Conservation (phyloP, 2,329 filamentous ascomycete genomes). For the Drechslerella dactyloides region DNA sequence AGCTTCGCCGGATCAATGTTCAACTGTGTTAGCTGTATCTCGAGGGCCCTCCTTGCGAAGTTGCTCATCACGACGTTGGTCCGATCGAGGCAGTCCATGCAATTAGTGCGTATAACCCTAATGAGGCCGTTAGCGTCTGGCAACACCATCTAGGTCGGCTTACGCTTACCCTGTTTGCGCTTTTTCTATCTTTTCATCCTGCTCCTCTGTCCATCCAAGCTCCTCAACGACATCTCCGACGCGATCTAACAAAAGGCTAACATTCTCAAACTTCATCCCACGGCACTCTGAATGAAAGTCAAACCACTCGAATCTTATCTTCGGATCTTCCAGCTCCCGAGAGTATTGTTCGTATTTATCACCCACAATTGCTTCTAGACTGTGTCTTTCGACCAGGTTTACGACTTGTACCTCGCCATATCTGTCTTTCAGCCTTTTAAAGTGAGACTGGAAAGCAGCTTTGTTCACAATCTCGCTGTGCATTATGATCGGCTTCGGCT, state of each 20-base stretch:
- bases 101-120: slow-evolving; percentile 83
- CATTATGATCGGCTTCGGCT: slow-evolving; percentile 80
- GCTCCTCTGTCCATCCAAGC: slow-evolving; percentile 73
- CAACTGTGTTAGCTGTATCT: slow-evolving; percentile 76
- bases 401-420: slow-evolving; percentile 80
- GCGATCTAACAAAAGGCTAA: slow-evolving; percentile 75
- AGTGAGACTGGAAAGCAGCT: slow-evolving; percentile 78
- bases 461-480: slow-evolving; percentile 82
- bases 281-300: slow-evolving; percentile 92
- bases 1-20: slow-evolving; percentile 78
- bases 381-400: slow-evolving; percentile 87
- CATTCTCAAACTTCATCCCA: slow-evolving; percentile 98
- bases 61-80: slow-evolving; percentile 97
- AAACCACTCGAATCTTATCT: slow-evolving; percentile 87
- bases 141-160: slow-evolving; percentile 64
- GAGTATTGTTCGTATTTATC: slow-evolving; percentile 75
- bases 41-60: slow-evolving; percentile 80
- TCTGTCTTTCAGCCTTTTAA: slow-evolving; percentile 69
- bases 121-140: slow-evolving; percentile 56
- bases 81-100: slow-evolving; percentile 96
- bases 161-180: slow-evolving; percentile 26
- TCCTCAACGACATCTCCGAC: slow-evolving; percentile 71
- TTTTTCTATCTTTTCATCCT: slow-evolving; percentile 57
- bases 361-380: slow-evolving; percentile 79
- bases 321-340: slow-evolving; percentile 62